A percentile compares a stretch with the other conserved stretches of the same genome.
Conservation (phyloP, 768 basidiomycete genomes). For the Austroboletus festivus region DNA sequence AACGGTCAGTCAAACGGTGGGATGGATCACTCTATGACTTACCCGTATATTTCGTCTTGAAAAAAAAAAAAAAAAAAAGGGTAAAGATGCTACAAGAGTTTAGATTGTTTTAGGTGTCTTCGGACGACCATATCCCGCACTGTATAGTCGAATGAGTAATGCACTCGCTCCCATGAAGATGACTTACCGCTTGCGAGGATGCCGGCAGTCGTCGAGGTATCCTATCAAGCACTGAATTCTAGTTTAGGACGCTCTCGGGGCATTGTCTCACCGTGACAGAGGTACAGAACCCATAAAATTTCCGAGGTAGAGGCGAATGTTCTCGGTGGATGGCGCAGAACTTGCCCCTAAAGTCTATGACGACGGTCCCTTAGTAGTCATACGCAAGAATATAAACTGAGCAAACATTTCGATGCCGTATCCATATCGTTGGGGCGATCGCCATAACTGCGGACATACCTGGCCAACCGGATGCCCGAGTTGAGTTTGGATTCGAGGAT, state of each 20-base stretch:
- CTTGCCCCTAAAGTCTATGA: slow-evolving; percentile 63
- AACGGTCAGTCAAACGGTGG: background rate
- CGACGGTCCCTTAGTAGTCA: background rate
- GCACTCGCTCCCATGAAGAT: background rate
- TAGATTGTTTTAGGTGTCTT: slow-evolving; percentile 72
- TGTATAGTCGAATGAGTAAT: slow-evolving; percentile 23
- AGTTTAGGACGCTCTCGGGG: background rate
- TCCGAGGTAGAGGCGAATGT: slow-evolving; percentile 68
- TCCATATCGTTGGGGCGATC: slow-evolving; percentile 69
- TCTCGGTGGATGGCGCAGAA: slow-evolving; percentile 76
- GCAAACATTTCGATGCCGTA: slow-evolving; percentile 62
- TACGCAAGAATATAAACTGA: background rate
- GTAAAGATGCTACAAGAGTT: slow-evolving; percentile 46
- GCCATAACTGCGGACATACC: slow-evolving; percentile 71
- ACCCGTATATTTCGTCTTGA: background rate
- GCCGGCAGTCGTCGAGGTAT: slow-evolving; percentile 68
- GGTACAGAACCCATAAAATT: slow-evolving; percentile 77
- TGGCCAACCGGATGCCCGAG: slow-evolving; percentile 58
- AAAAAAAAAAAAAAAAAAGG: background rate
- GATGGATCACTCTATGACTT: too few relatives aligned
- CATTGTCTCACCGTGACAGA: slow-evolving; percentile 57
- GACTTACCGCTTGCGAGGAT: slow-evolving; percentile 71
- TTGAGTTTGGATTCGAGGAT: slow-evolving; percentile 64
- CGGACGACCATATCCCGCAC: slow-evolving; percentile 83
- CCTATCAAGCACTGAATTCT: slow-evolving; percentile 35